A percentile compares a stretch with the other conserved stretches of the same genome.
Evolutionary conservation across 2,329 filamentous ascomycete species (phyloP).

Genomic region (Penicillium sp.): DNA sequence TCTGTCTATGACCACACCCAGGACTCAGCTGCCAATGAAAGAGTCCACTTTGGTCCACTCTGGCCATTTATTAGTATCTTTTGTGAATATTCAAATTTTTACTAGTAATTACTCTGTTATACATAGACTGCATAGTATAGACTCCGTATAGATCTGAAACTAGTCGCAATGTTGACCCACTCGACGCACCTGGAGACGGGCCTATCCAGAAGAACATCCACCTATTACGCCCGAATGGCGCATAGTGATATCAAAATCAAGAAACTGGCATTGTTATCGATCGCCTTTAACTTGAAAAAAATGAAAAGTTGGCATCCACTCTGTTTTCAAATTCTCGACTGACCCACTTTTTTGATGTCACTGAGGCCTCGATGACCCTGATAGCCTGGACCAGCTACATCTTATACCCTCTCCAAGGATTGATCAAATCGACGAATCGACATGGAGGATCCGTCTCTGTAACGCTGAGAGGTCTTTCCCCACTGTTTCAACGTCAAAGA

Average conservation of each 20-base stretch:
- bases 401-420: not conserved
- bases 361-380: constrained; percentile 5
- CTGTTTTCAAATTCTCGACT: not conserved
- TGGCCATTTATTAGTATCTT: too few species aligned
- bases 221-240: not conserved
- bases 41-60: too few species aligned
- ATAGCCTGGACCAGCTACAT: not conserved
- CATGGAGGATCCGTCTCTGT: not conserved
- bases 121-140: too few species aligned
- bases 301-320: not conserved
- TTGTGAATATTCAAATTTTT: too few species aligned
- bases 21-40: too few species aligned
- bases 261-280: not conserved
- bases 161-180: not conserved
- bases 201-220: not conserved
- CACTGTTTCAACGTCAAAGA: not conserved
- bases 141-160: not conserved
- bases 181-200: not conserved
- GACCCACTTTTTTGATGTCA: constrained; percentile 17
- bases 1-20: too few species aligned
- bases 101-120: too few species aligned
- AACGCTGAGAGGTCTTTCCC: not conserved
- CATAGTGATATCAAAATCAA: not conserved
- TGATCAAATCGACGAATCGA: not conserved
- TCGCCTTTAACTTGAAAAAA: too few species aligned